Conservation (phyloP, 2,329 filamentous ascomycete species). For the Paecilomyces niveus region DNA sequence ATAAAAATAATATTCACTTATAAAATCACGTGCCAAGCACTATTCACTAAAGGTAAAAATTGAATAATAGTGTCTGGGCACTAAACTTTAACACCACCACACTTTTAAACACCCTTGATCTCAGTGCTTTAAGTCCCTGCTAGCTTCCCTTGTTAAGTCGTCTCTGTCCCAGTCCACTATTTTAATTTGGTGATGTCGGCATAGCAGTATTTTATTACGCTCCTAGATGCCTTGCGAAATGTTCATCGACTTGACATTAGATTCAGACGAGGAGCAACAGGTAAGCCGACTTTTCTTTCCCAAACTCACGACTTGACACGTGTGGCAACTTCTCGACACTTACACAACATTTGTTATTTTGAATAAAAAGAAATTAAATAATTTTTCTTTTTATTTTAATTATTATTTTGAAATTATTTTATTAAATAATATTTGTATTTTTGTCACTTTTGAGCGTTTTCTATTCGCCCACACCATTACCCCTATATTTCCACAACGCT, state of each 20-base stretch:
- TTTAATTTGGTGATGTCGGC: background rate
- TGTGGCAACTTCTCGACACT: background rate
- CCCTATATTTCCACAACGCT: background rate
- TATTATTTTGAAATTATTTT: background rate
- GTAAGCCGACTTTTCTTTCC: background rate
- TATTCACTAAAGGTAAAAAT: background rate
- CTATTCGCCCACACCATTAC: background rate
- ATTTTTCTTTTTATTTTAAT: background rate
- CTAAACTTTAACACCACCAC: background rate
- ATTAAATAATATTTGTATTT: background rate
- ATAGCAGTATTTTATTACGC: background rate
- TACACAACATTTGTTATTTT: too few relatives aligned
- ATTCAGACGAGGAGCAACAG: constrained; percentile 17
- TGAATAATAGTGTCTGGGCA: background rate
- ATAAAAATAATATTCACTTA: background rate
- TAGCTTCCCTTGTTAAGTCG: background rate
- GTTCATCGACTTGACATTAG: constrained; percentile 19
- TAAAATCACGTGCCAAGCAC: background rate
- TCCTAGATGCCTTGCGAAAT: constrained; percentile 3
- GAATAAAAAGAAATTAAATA: too few relatives aligned
- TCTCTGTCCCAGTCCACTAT: too few relatives aligned
- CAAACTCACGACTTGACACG: background rate
- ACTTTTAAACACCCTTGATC: background rate
- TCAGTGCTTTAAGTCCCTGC: too few relatives aligned
- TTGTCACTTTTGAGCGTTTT: background rate